phyloP scores from a whole-genome alignment of 331 rosid species.

The Saraca asoca region DNA sequence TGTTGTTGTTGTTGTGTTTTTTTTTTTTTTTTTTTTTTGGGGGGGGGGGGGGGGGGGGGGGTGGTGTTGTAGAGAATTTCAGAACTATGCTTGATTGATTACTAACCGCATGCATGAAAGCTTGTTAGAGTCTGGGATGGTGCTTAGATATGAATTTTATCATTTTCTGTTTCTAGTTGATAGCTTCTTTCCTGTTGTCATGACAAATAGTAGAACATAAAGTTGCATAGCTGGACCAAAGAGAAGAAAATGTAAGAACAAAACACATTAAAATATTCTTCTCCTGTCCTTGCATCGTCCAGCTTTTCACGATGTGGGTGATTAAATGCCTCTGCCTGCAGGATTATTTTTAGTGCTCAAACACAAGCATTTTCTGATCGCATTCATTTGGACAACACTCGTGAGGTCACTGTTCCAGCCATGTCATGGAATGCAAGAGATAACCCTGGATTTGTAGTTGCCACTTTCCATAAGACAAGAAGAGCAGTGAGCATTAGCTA shows the following conservation, averaged over 20 bases:
- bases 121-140: conserved; percentile 14
- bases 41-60: too few relatives aligned
- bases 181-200: not conserved
- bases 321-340: conserved; percentile 31
- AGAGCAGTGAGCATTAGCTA: conserved; percentile 56
- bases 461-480: conserved; percentile 54
- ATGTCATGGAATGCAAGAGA: conserved; percentile 75
- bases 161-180: conserved; percentile 2
- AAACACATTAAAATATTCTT: not conserved
- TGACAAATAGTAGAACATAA: not conserved
- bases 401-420: conserved; percentile 69
- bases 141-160: not conserved
- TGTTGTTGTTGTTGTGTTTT: too few relatives aligned
- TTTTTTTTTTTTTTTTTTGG: too few relatives aligned
- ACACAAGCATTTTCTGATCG: conserved; percentile 44
- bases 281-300: not conserved
- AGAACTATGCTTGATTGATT: not conserved
- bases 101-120: conserved; percentile 5
- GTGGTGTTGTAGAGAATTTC: conserved; percentile 1
- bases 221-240: not conserved
- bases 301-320: conserved; percentile 14
- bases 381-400: conserved; percentile 56
- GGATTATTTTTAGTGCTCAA: conserved; percentile 71
- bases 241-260: not conserved
- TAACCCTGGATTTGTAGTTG: conserved; percentile 74